Conservation (phyloP, 2,329 filamentous ascomycete genomes). For the Penicillium sp. region DNA sequence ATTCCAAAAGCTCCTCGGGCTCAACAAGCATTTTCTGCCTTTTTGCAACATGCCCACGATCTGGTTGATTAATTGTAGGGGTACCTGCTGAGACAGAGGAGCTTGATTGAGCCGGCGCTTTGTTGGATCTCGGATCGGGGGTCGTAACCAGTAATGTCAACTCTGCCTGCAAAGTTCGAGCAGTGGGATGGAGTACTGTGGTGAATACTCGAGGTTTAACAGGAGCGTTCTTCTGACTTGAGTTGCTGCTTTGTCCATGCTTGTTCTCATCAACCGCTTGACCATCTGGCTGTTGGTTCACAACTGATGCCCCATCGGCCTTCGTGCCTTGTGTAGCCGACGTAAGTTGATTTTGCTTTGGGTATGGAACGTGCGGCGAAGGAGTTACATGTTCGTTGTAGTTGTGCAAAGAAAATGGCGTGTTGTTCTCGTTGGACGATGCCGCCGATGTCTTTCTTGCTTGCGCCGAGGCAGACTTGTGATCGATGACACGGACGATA, state of each 20-base stretch:
- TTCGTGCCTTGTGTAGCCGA: slow-evolving; percentile 31
- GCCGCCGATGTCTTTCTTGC: slow-evolving; percentile 54
- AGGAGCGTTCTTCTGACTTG: slow-evolving; percentile 48
- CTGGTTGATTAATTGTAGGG: slow-evolving; percentile 62
- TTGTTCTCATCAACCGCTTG: slow-evolving; percentile 31
- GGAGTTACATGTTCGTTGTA: slow-evolving; percentile 87
- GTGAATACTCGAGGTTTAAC: slow-evolving; percentile 66
- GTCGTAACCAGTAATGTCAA: slow-evolving; percentile 73
- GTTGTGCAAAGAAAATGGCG: slow-evolving; percentile 85
- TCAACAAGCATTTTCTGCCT: slow-evolving; percentile 77
- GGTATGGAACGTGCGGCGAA: slow-evolving; percentile 78
- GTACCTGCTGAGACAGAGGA: slow-evolving; percentile 52
- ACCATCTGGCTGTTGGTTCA: slow-evolving; percentile 23
- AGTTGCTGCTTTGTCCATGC: slow-evolving; percentile 41
- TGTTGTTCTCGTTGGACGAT: slow-evolving; percentile 60
- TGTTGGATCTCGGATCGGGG: slow-evolving; percentile 56
- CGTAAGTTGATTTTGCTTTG: slow-evolving; percentile 44
- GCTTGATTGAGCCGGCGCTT: slow-evolving; percentile 46
- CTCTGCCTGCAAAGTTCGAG: slow-evolving; percentile 71
- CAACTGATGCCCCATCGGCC: slow-evolving; percentile 17
- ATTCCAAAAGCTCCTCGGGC: slow-evolving; percentile 67
- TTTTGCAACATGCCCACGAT: slow-evolving; percentile 58
- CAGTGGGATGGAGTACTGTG: slow-evolving; percentile 80
- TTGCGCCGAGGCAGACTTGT: slow-evolving; percentile 67
- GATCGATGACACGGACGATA: slow-evolving; percentile 91